Conservation (phyloP, 192 early-diverging fungal species). For the Coemansia sp. region DNA sequence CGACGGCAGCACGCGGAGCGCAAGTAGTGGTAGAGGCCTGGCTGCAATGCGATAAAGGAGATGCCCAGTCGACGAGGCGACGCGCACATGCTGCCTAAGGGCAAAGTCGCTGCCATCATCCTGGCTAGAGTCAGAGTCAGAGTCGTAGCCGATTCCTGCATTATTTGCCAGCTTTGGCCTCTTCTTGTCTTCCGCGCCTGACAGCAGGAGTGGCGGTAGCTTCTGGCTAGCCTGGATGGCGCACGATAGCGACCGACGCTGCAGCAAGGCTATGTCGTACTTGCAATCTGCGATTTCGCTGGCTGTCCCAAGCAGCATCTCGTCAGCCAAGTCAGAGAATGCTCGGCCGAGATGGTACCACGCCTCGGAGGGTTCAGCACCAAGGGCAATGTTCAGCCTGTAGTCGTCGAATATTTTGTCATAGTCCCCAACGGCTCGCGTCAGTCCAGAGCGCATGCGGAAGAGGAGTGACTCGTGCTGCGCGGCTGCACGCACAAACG, state of each 20-base stretch:
- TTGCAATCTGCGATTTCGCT: constrained; percentile 32
- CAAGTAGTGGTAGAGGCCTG: constrained; percentile 36
- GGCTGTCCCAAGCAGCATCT: constrained; percentile 47
- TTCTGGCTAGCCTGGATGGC: constrained; percentile 36
- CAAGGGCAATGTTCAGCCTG: constrained; percentile 43
- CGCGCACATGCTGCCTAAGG: constrained; percentile 19
- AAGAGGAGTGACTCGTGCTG: constrained; percentile 44
- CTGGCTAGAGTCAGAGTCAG: neutral
- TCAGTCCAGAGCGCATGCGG: constrained; percentile 49
- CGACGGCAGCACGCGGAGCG: constrained; percentile 38
- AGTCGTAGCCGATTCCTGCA: neutral
- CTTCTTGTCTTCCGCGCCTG: neutral
- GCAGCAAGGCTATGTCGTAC: constrained; percentile 42
- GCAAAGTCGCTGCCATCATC: neutral
- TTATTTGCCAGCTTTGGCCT: neutral
- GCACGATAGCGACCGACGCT: constrained; percentile 45
- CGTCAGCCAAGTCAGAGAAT: constrained; percentile 48
- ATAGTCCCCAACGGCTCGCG: constrained; percentile 49
- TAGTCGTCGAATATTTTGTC: constrained; percentile 55
- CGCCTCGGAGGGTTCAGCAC: constrained; percentile 32
- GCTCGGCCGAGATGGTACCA: constrained; percentile 49
- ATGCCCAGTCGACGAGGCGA: constrained; percentile 28
- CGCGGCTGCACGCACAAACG: constrained; percentile 45
- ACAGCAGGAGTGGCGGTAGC: constrained; percentile 11
- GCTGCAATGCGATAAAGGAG: constrained; percentile 43